Evolutionary conservation across 345 rosid species (phyloP), one percentile per base, ranked within the genome.

Genomic region (Ceriops zippeliana): DNA sequence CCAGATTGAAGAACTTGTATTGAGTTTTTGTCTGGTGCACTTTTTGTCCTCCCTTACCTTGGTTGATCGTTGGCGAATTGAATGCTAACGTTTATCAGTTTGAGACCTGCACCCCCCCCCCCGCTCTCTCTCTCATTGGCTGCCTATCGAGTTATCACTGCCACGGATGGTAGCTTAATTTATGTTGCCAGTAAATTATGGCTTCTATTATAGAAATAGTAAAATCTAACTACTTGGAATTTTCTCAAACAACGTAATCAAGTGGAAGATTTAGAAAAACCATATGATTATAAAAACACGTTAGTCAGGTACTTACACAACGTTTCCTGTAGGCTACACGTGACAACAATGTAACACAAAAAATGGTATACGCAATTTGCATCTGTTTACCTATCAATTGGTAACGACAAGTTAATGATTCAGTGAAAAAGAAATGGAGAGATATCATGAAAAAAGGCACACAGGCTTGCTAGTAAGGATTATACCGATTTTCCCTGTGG

Each of bases 401-500:
- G 49, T 22, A 9, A 54, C 3, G 16, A 13, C 27, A n/a, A 11
- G 27, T 32, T 32, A 49, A 30, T 16, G 47, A 20, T 24, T 57
- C 57, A 6, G 17, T 0, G 5, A 54, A 27, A 32, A 16, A 68
- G 6, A 17, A 20, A 2, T 24, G 38, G 20, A 42, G 34, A 42
- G 19, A 21, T 2, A 21, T 67, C 58, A 5, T 17, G 5, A n/a
- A 5, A 61, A 61, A 30, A 28, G 28, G 27, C 9, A 13, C 35
- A 56, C 6, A 24, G 15, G 24, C 30, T 17, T 22, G 26, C 28
- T 68, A 87, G 77, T 87, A 92, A 19, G 97, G 98, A 51, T 71
- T 71, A 68, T 77, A 90, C 77, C 93, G 80, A 53, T 70, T 76
- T 73, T 79, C 86, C 78, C 78, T 83, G 72, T 77, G 85, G 57